Conservation (phyloP, 139 green algal genomes). For the Micromonas commoda region DNA sequence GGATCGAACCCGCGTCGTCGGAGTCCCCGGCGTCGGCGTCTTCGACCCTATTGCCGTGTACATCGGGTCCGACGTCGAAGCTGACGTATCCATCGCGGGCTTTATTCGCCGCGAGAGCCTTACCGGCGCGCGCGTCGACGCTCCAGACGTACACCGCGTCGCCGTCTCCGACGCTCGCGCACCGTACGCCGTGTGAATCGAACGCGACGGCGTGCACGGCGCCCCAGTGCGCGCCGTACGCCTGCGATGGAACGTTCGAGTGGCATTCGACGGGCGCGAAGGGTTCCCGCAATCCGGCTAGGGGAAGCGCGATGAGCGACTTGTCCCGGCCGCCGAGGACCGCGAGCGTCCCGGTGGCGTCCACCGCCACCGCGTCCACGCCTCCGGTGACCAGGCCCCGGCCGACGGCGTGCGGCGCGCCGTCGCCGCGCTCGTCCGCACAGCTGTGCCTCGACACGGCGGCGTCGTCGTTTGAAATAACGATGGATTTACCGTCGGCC, state of each 20-base stretch:
- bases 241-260: not conserved
- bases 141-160: not conserved
- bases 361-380: not conserved
- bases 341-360: not conserved
- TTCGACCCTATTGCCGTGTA: no score
- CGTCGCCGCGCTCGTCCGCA: not conserved
- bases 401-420: not conserved
- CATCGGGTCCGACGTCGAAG: no score
- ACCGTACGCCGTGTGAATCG: constrained; percentile 1
- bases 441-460: not conserved
- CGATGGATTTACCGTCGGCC: not conserved
- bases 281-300: not conserved
- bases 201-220: constrained; percentile 26
- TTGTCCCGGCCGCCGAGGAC: not conserved
- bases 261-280: not conserved
- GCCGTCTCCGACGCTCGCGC: constrained; percentile 1
- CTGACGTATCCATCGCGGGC: no score
- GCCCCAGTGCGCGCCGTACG: not conserved
- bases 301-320: not conserved
- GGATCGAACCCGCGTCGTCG: not conserved
- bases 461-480: not conserved
- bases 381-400: not conserved
- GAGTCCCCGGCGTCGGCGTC: not conserved
- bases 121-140: not conserved
- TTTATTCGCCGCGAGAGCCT: not conserved